These are phyloP conservation scores for Ecytonucleospora hepatopenaei DNA, from an alignment of 371 early-diverging fungal species.

Conservation along the genomic window DNA sequence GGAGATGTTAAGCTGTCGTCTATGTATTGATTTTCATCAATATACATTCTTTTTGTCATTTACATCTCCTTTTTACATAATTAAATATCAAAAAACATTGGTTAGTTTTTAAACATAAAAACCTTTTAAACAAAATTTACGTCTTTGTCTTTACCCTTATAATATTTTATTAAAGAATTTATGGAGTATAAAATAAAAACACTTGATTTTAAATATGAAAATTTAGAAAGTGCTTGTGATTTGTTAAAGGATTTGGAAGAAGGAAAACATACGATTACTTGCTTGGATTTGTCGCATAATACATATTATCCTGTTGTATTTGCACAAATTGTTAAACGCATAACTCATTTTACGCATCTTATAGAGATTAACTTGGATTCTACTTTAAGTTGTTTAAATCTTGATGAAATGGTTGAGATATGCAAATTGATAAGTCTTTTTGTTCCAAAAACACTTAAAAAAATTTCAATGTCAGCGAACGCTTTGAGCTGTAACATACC, in stretches of 20 bases:
- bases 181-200: no score
- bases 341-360: constrained; percentile 30
- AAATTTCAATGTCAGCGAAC: constrained; percentile 55
- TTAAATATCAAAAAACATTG: background rate
- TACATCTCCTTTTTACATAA: background rate
- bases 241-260: constrained; percentile 29
- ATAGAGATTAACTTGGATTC: constrained; percentile 35
- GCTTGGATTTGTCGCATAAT: constrained; percentile 50
- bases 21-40: background rate
- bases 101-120: no score
- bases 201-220: constrained; percentile 36
- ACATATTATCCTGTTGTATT: constrained; percentile 49
- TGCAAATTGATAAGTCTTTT: constrained; percentile 33
- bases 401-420: constrained; percentile 43
- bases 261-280: constrained; percentile 19
- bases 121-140: no score
- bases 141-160: no score
- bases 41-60: no score
- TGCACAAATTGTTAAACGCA: constrained; percentile 27
- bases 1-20: background rate
- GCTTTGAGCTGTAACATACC: constrained; percentile 54
- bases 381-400: constrained; percentile 45
- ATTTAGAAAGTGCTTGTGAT: constrained; percentile 31
- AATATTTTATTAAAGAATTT: no score
- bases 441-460: constrained; percentile 22